phyloP scores from a whole-genome alignment of 805 yeast genomes.

The Lipomyces yamadae region DNA sequence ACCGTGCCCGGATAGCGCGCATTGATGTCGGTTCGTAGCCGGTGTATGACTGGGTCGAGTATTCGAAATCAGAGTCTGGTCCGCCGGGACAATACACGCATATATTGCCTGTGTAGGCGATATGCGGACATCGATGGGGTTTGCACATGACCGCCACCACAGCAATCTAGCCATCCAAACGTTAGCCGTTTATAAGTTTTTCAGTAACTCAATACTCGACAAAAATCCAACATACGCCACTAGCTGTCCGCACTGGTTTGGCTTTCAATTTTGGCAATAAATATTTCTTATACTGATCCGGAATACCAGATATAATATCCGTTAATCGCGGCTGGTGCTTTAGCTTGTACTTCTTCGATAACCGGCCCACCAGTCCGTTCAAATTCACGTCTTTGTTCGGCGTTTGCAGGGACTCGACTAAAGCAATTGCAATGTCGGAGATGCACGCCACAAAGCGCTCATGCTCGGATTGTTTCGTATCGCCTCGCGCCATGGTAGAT shows the following conservation, averaged over 20 bases:
- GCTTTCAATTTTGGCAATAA: slow-evolving; percentile 92
- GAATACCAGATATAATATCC: slow-evolving; percentile 92
- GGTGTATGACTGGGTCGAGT: slow-evolving; percentile 96
- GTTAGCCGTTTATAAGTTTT: not conserved
- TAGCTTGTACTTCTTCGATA: slow-evolving; percentile 87
- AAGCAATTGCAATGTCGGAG: slow-evolving; percentile 37
- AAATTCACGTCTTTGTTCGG: slow-evolving; percentile 79
- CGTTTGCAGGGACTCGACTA: slow-evolving; percentile 32
- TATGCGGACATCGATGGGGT: slow-evolving; percentile 98
- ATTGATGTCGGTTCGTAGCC: slow-evolving; percentile 99
- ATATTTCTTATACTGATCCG: slow-evolving; percentile 92
- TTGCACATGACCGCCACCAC: slow-evolving; percentile 99
- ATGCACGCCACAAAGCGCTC: slow-evolving; percentile 85
- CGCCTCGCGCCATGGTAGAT: slow-evolving; percentile 22
- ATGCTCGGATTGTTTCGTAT: slow-evolving; percentile 56
- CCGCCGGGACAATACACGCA: slow-evolving; percentile 99
- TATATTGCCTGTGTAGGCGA: slow-evolving; percentile 97
- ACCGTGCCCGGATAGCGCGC: slow-evolving; percentile 98
- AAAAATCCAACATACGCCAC: slow-evolving; percentile 55
- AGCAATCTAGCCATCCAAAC: slow-evolving; percentile 58
- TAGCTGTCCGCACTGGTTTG: slow-evolving; percentile 98
- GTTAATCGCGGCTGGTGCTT: slow-evolving; percentile 93
- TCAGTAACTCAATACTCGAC: no score
- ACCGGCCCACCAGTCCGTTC: slow-evolving; percentile 83
- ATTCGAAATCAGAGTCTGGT: slow-evolving; percentile 97